These are phyloP conservation scores for Coniella lustricola DNA, from an alignment of 2,329 filamentous ascomycete species.

Conservation along the genomic window DNA sequence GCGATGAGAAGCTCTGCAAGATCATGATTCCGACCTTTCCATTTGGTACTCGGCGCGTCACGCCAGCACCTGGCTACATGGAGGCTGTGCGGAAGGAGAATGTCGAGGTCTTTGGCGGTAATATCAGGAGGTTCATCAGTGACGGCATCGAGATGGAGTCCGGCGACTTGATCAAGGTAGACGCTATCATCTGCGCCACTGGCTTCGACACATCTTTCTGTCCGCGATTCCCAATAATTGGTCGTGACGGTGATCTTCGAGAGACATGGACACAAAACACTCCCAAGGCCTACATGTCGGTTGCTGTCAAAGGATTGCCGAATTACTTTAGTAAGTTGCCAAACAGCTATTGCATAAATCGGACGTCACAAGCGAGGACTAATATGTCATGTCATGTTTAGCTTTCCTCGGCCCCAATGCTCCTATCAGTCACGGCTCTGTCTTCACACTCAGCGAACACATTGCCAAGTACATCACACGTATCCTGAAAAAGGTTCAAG, in stretches of 20 bases:
- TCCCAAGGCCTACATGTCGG: slow-evolving; percentile 47
- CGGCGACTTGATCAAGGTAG: slow-evolving; percentile 43
- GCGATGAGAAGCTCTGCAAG: slow-evolving; percentile 42
- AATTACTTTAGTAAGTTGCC: slow-evolving; percentile 46
- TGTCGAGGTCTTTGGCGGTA: slow-evolving; percentile 39
- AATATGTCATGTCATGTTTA: slow-evolving; percentile 19
- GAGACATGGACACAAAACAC: slow-evolving; percentile 36
- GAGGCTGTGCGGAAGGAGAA: slow-evolving; percentile 39
- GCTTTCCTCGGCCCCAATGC: slow-evolving; percentile 46
- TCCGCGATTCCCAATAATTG: slow-evolving; percentile 44
- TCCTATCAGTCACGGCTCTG: slow-evolving; percentile 43
- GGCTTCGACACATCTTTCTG: slow-evolving; percentile 49
- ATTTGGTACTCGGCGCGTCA: slow-evolving; percentile 42
- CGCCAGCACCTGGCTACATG: slow-evolving; percentile 44
- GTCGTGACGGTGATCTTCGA: slow-evolving; percentile 43
- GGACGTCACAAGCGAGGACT: background rate
- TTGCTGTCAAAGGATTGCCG: slow-evolving; percentile 43
- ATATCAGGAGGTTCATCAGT: slow-evolving; percentile 38
- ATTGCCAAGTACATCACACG: slow-evolving; percentile 45
- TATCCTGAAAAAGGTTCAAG: slow-evolving; percentile 42
- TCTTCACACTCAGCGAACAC: slow-evolving; percentile 45
- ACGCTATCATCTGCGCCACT: slow-evolving; percentile 51
- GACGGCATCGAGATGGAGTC: slow-evolving; percentile 41
- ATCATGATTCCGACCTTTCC: slow-evolving; percentile 43
- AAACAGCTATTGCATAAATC: background rate